phyloP scores from a whole-genome alignment of 2,329 filamentous ascomycete species.

The Dothidotthia symphoricarpi region DNA sequence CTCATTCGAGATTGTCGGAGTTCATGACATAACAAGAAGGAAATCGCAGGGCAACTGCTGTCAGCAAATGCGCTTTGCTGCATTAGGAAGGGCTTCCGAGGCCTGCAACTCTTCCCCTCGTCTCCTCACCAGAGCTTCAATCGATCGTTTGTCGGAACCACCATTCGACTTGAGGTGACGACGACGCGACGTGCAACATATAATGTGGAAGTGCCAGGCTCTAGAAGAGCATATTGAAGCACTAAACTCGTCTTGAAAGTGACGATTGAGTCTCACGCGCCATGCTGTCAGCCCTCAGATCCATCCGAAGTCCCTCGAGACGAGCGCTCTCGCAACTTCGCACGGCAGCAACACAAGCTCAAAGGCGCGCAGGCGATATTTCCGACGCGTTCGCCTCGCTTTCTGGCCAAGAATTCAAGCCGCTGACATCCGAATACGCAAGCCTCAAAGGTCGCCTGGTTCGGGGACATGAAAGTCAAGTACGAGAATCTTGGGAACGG shows the following conservation, averaged over 20 bases:
- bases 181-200: slow-evolving; percentile 13
- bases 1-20: slow-evolving; percentile 17
- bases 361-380: slow-evolving; percentile 51
- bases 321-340: slow-evolving; percentile 23
- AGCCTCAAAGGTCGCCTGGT: slow-evolving; percentile 48
- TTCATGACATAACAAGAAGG: slow-evolving; percentile 11
- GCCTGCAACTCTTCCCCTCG: slow-evolving; percentile 13
- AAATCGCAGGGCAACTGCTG: slow-evolving; percentile 18
- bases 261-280: slow-evolving; percentile 6
- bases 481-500: slow-evolving; percentile 49
- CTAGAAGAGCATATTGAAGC: slow-evolving; percentile 10
- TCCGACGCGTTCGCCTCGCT: slow-evolving; percentile 53
- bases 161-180: slow-evolving; percentile 2
- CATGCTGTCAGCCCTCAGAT: slow-evolving; percentile 34
- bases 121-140: slow-evolving; percentile 10
- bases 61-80: slow-evolving; percentile 11
- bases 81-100: slow-evolving; percentile 21
- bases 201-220: slow-evolving; percentile 17
- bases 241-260: slow-evolving; percentile 3
- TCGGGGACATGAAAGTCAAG: slow-evolving; percentile 48
- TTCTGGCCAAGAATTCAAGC: slow-evolving; percentile 47
- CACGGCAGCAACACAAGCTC: slow-evolving; percentile 33
- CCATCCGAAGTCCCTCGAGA: slow-evolving; percentile 24
- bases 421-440: slow-evolving; percentile 48
- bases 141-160: slow-evolving; percentile 22